Base-by-base conservation (phyloP, 768 basidiomycete species). In the Collybia nuda region DNA sequence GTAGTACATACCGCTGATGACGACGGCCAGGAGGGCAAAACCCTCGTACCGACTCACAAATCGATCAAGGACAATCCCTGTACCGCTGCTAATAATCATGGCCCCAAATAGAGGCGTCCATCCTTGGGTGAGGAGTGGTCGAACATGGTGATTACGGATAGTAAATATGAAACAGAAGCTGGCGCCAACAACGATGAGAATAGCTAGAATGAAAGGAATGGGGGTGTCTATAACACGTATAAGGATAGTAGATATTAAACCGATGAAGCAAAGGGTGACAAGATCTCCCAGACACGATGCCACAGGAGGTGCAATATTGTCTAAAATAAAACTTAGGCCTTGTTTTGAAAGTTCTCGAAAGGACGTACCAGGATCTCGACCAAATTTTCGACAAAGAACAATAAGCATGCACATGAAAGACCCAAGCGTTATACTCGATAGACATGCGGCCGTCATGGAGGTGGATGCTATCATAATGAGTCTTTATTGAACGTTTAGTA, bases 221-320 rank as follows among this genome's bases (percentile, higher is more conserved):
- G 82, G 76, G 0, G 89, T 88, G 62, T 82, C 72, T 35, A 90
- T 71, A 55, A 81, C 76, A 40, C 73, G 70, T 40, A 93, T 81
- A 51, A 96, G 78, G n/a, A 82, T 52, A 2, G 87, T 79, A 5
- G 90, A 86, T n/a, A 86, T 74, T 15, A 72, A 50, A n/a, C 88
- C 90, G 22, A 98, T 72, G 48, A 98, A 83, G 51, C 84, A 77
- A 42, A 99, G 82, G 0, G 96, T 96, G 44, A 98, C 77, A 28
- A 99, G 77, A 61, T 98, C 97, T 4, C 97, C 96, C 2, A 98
- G 77, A 59, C 91, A 93, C 2, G 93, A 83, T 0, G 97, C 97
- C 7, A 98, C 77, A 0, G 97, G 94, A 0, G 97, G 92, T 1
- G 95, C 90, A 56, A 98, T 95, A 66, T 99, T 99, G 63, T 97